These are phyloP conservation scores for Ophiocordyceps camponoti-saundersi DNA, from an alignment of 2,329 filamentous ascomycete genomes.

Conservation along the genomic window DNA sequence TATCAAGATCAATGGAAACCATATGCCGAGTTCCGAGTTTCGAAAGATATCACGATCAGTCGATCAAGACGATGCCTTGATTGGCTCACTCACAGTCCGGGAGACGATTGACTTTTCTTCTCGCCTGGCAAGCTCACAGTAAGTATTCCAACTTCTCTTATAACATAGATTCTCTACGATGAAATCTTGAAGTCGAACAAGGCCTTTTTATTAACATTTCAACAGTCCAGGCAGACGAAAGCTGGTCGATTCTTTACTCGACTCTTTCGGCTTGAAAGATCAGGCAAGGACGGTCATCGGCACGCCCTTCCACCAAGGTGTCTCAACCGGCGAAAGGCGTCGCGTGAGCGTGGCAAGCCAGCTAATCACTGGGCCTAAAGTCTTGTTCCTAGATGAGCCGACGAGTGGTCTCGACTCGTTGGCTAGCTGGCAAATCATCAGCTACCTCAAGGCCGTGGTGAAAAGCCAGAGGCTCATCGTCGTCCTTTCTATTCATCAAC, in stretches of 20 bases:
- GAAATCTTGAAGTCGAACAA: too few species aligned
- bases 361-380: conserved; percentile 63
- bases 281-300: conserved; percentile 44
- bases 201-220: too few species aligned
- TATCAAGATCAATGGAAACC: conserved; percentile 42
- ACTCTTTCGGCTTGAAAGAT: too few species aligned
- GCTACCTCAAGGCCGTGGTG: conserved; percentile 48
- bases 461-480: conserved; percentile 49
- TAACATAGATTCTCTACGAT: too few species aligned
- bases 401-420: conserved; percentile 72
- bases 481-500: conserved; percentile 73
- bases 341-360: conserved; percentile 66
- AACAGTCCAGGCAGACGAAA: too few species aligned
- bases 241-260: too few species aligned
- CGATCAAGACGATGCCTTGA: conserved; percentile 74
- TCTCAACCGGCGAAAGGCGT: conserved; percentile 74
- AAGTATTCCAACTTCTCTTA: too few species aligned
- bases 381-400: conserved; percentile 71
- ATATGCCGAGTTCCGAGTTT: conserved; percentile 35
- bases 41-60: conserved; percentile 58
- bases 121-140: conserved; percentile 43
- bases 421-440: conserved; percentile 60
- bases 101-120: conserved; percentile 71
- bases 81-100: conserved; percentile 62
- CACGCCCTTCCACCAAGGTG: conserved; percentile 66